A percentile compares a stretch with the other conserved stretches of the same genome.
Conservation (phyloP, 2,329 filamentous ascomycete genomes). For the Boeremia lycopersici region DNA sequence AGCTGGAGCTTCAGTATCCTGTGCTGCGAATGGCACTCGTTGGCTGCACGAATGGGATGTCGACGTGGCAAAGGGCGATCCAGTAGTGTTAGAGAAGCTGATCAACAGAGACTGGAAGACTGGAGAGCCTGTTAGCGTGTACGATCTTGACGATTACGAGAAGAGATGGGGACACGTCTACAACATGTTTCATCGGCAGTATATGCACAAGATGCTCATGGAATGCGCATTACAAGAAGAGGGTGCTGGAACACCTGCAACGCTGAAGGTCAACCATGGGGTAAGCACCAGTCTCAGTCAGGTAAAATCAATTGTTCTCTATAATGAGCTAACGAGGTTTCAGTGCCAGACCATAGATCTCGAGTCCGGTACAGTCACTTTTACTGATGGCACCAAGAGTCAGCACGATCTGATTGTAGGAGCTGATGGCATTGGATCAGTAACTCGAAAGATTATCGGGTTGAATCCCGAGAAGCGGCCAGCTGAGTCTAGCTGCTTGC, state of each 20-base stretch:
- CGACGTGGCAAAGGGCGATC: constrained; percentile 67
- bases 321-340: neutral
- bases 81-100: constrained; percentile 67
- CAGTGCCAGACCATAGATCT: constrained; percentile 27
- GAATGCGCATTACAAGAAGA: constrained; percentile 60
- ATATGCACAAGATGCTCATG: constrained; percentile 72
- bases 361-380: constrained; percentile 43
- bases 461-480: constrained; percentile 64
- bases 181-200: constrained; percentile 72
- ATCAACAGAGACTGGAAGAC: constrained; percentile 75
- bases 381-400: constrained; percentile 55
- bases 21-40: constrained; percentile 71
- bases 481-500: constrained; percentile 65
- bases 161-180: constrained; percentile 66
- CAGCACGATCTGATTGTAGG: constrained; percentile 67
- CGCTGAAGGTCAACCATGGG: constrained; percentile 61
- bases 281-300: constrained; percentile 52
- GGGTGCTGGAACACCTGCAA: constrained; percentile 60
- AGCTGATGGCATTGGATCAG: constrained; percentile 71
- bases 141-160: constrained; percentile 68
- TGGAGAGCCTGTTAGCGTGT: constrained; percentile 68
- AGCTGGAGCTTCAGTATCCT: constrained; percentile 59
- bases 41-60: constrained; percentile 73
- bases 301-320: no score
- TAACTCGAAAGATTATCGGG: constrained; percentile 64